These are phyloP conservation scores for Fusarium sp. DNA, from an alignment of 2,329 filamentous ascomycete genomes.

Conservation along the genomic window DNA sequence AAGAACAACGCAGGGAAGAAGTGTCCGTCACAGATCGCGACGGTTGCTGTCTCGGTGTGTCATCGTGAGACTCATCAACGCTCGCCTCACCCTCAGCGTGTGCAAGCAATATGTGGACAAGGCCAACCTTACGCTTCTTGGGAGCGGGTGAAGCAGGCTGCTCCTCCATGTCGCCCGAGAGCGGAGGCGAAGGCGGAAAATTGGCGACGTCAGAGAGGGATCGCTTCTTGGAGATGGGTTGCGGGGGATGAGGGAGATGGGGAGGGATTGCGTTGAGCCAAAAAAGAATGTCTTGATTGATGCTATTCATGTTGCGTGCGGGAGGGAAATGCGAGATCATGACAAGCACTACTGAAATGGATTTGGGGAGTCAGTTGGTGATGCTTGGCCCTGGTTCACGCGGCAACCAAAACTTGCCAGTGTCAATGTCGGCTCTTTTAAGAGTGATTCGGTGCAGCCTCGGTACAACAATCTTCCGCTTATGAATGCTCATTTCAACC, in stretches of 20 bases:
- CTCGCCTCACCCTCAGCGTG: too few relatives aligned
- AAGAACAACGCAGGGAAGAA: too few relatives aligned
- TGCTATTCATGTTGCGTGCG: not conserved
- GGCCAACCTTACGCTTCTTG: too few relatives aligned
- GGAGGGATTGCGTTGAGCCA: not conserved
- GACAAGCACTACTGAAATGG: not conserved
- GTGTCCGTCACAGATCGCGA: too few relatives aligned
- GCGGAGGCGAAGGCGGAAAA: too few relatives aligned
- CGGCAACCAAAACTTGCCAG: not conserved
- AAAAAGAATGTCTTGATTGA: not conserved
- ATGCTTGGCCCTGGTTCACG: not conserved
- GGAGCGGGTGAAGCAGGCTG: too few relatives aligned
- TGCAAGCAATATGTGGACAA: too few relatives aligned
- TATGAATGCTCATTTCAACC: fast-evolving
- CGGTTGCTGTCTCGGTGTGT: too few relatives aligned
- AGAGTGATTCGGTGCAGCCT: not conserved
- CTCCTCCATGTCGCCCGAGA: too few relatives aligned
- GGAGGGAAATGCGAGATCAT: not conserved
- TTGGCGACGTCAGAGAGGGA: not conserved
- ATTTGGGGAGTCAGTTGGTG: not conserved
- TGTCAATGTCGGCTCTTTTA: not conserved
- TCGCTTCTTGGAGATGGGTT: not conserved
- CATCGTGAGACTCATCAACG: too few relatives aligned
- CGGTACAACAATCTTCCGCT: not conserved
- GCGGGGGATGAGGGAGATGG: fast-evolving